Base-by-base conservation (phyloP, 106 monocot species). In the Iris macrosiphon region DNA sequence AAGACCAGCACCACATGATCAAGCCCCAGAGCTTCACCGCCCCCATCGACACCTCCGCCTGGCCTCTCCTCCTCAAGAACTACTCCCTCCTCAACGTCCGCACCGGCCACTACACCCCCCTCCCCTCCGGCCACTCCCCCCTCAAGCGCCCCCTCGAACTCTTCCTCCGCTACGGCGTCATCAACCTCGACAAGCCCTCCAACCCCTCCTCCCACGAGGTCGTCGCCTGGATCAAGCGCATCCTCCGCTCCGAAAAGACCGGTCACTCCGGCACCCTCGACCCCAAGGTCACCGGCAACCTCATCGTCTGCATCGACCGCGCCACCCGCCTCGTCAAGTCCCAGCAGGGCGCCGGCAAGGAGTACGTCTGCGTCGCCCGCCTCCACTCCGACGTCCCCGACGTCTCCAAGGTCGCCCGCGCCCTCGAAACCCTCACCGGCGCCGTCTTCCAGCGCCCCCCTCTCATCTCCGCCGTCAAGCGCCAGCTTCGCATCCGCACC, bases 331-430 rank as follows among this genome's bases (percentile, higher is more conserved):
- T 94, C 14, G 93, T 94, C 18, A 94, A 94, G 54, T 94, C 93
- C 5, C 93, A 94, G 84, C 93, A 94, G 60, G 93, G 93, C 19
- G 93, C 93, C 0, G 88, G 93, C 28, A 94, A 94, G 84, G 93
- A 94, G 78, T 94, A 94, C 55, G 93, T 94, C 32, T 94, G 93
- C 63, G 62, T 88, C 11, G 88, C 88, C 14, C 67, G 88, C 12
- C 73, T 94, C 31, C 93, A 79, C 32, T 59, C 75, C 1, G 64
- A 61, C 15, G 80, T 88, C 6, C 64, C 80, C 0, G 88, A 88
- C 31, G 53, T 54, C 1, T 63, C 74, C 27, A 57, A 51, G 32
- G 93, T 93, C 19, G 79, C 77, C n/a, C 79, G 80, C 2, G 87
- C 87, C 0, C 72, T 93, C 0, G 93, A 93, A 54, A 84, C 87